Conservation (phyloP, 306 rosid genomes). For the Pyrus betulifolia region DNA sequence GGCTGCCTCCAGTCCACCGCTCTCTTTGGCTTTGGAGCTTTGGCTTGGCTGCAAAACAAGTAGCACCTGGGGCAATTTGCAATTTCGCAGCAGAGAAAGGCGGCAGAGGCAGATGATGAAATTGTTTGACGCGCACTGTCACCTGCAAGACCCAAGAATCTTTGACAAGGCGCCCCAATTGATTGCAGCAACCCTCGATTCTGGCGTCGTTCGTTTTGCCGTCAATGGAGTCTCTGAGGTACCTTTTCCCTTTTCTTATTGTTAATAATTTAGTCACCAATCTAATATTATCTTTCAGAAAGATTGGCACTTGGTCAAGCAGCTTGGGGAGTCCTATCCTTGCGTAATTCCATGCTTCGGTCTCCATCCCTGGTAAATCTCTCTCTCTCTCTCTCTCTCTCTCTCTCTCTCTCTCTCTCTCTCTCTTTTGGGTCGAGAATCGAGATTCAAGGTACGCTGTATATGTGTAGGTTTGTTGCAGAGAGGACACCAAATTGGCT, state of each 20-base stretch:
- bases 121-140: conserved; percentile 88
- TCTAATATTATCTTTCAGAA: conserved; percentile 14
- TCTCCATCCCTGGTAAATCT: conserved; percentile 66
- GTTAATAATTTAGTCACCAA: not conserved
- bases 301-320: conserved; percentile 74
- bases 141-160: conserved; percentile 79
- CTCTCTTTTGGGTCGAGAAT: not conserved
- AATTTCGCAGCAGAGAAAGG: not conserved
- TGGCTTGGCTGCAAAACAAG: not conserved
- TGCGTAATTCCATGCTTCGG: conserved; percentile 70
- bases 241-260: not conserved
- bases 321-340: conserved; percentile 48
- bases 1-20: not conserved
- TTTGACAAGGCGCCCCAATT: conserved; percentile 41
- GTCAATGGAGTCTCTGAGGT: conserved; percentile 74
- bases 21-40: not conserved
- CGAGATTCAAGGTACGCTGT: not conserved
- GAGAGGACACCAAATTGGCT: conserved; percentile 67
- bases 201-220: conserved; percentile 57
- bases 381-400: not conserved
- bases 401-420: too few species aligned
- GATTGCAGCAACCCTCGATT: conserved; percentile 40
- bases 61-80: not conserved
- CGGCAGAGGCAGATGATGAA: conserved; percentile 29
- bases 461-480: conserved; percentile 48